These are phyloP conservation scores for Elsinoe fawcettii DNA, from an alignment of 2,329 filamentous ascomycete genomes.

Conservation along the genomic window DNA sequence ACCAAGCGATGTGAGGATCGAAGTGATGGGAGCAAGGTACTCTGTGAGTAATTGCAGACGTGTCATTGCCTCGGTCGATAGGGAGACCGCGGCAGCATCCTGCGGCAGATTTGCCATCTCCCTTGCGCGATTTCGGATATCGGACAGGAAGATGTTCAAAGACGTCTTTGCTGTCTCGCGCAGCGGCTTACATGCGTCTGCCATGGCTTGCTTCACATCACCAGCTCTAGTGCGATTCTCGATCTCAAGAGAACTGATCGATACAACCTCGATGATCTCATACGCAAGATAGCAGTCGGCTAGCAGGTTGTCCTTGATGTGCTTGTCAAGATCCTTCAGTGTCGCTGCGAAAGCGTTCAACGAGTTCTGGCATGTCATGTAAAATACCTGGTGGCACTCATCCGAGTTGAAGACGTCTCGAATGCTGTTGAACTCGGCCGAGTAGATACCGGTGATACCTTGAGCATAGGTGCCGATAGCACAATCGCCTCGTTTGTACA, in stretches of 20 bases:
- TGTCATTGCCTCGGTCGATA: conserved; percentile 78
- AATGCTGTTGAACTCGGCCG: conserved; percentile 86
- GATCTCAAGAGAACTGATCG: conserved; percentile 67
- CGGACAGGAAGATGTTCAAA: conserved; percentile 72
- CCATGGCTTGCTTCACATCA: conserved; percentile 73
- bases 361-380: conserved; percentile 67
- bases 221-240: conserved; percentile 63
- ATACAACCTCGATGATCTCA: conserved; percentile 87
- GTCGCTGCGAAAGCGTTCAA: conserved; percentile 79
- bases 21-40: conserved; percentile 77
- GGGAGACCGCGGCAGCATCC: conserved; percentile 69
- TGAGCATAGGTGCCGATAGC: conserved; percentile 84
- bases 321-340: conserved; percentile 76
- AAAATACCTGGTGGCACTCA: conserved; percentile 74
- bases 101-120: conserved; percentile 60
- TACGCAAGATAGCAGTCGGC: conserved; percentile 94
- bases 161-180: conserved; percentile 87
- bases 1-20: conserved; percentile 83
- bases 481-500: conserved; percentile 83
- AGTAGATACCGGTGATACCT: conserved; percentile 77
- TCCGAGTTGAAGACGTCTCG: conserved; percentile 77
- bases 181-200: conserved; percentile 79
- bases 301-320: conserved; percentile 76
- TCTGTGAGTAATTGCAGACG: conserved; percentile 79
- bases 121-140: conserved; percentile 64